Evolutionary conservation across 1,284 basidiomycete genomes (phyloP).

Genomic region (Cutaneotrichosporon sp.): DNA sequence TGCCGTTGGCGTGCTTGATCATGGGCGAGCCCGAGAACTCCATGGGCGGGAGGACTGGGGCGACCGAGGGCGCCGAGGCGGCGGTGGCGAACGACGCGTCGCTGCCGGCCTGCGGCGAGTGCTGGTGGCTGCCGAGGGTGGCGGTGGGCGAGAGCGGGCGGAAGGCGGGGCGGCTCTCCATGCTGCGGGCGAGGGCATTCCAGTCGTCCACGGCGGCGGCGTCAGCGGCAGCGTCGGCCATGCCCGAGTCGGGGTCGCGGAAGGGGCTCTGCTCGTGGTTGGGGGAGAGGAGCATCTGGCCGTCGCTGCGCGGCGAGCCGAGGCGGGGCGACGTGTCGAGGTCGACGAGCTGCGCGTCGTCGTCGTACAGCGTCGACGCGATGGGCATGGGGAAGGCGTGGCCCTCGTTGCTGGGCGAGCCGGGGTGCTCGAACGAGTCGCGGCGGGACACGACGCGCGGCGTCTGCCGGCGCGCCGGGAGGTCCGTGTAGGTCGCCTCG

Average conservation of each 20-base stretch:
- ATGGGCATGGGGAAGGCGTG: slow-evolving; percentile 25
- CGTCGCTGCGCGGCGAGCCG: slow-evolving; percentile 20
- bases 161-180: slow-evolving; percentile 45
- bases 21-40: slow-evolving; percentile 15
- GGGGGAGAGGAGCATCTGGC: slow-evolving; percentile 22
- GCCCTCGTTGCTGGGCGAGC: background rate
- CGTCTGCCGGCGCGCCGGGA: slow-evolving; percentile 16
- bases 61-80: slow-evolving; percentile 1
- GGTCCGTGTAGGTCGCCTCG: slow-evolving; percentile 26
- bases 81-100: slow-evolving; percentile 15
- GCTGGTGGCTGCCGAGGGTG: slow-evolving; percentile 37
- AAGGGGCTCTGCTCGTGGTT: slow-evolving; percentile 6
- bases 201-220: slow-evolving; percentile 35
- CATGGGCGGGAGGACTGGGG: slow-evolving; percentile 17
- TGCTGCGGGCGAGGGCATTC: slow-evolving; percentile 37
- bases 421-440: slow-evolving; percentile 12
- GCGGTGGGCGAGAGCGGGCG: slow-evolving; percentile 45
- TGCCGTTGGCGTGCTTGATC: background rate
- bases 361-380: slow-evolving; percentile 25
- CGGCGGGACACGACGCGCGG: slow-evolving; percentile 8
- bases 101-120: slow-evolving; percentile 12
- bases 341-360: slow-evolving; percentile 20
- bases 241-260: slow-evolving; percentile 11
- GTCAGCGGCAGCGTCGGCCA: slow-evolving; percentile 16
- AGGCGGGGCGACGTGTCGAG: slow-evolving; percentile 28